A percentile compares a stretch with the other conserved stretches of the same genome.
Conservation (phyloP, 169 alveolate species). For the Babesia ovata region DNA sequence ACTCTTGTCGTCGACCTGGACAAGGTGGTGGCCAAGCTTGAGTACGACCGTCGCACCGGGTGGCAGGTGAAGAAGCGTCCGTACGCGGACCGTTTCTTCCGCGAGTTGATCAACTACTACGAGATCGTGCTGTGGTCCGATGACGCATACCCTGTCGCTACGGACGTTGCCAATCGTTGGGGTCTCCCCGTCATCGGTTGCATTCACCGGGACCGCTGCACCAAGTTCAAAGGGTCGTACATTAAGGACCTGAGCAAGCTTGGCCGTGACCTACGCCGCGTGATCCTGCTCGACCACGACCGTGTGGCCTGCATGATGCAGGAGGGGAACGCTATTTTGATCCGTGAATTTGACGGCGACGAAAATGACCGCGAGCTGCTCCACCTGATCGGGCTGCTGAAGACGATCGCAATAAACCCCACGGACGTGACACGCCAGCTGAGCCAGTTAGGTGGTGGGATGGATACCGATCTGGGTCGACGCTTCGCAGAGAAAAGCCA, state of each 20-base stretch:
- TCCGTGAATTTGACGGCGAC: conserved; percentile 82
- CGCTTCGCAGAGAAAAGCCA: conserved; percentile 68
- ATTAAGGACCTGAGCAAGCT: conserved; percentile 81
- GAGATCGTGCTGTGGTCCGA: conserved; percentile 94
- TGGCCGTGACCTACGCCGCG: conserved; percentile 85
- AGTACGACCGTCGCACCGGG: conserved; percentile 84
- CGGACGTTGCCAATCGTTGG: conserved; percentile 86
- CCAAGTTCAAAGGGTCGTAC: conserved; percentile 74
- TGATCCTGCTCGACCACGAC: conserved; percentile 85
- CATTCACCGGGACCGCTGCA: conserved; percentile 84
- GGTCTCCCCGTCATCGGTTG: conserved; percentile 89
- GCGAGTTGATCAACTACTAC: conserved; percentile 84
- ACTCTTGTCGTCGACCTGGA: conserved; percentile 88
- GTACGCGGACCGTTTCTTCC: conserved; percentile 87
- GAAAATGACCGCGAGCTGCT: conserved; percentile 81
- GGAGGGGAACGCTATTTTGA: conserved; percentile 80
- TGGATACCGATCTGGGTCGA: conserved; percentile 74
- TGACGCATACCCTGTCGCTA: conserved; percentile 87
- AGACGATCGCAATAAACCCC: conserved; percentile 81
- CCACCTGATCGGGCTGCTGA: conserved; percentile 77
- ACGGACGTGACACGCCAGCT: conserved; percentile 73
- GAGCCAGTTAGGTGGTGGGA: conserved; percentile 78
- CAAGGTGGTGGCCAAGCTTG: conserved; percentile 84
- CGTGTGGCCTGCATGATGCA: conserved; percentile 77
- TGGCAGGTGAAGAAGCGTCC: conserved; percentile 92